phyloP scores from a whole-genome alignment of 257 asterid genomes.

The Primulina tabacum region DNA sequence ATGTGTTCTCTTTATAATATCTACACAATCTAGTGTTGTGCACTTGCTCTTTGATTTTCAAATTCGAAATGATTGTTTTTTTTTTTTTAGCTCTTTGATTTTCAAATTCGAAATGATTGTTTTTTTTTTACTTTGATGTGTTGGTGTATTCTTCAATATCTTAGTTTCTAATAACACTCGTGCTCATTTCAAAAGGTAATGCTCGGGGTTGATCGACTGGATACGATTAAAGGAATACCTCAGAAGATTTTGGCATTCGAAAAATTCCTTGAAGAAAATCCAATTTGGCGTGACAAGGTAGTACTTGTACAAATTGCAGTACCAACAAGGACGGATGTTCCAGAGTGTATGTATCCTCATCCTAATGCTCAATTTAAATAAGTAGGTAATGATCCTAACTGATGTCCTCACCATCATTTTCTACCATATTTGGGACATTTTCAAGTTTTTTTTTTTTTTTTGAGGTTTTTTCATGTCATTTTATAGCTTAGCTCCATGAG shows the following conservation, averaged over 20 bases:
- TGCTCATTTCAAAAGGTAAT: conserved; percentile 54
- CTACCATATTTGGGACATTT: neutral
- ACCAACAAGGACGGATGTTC: conserved; percentile 94
- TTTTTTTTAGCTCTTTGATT: conserved; percentile 11
- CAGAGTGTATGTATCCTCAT: conserved; percentile 74
- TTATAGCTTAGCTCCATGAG: no score
- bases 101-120: neutral
- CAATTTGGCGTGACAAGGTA: conserved; percentile 82
- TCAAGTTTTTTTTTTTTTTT: no score
- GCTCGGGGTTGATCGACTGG: conserved; percentile 94
- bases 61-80: neutral
- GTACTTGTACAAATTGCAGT: conserved; percentile 92
- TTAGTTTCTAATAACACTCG: conserved; percentile 2
- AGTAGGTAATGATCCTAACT: conserved; percentile 15
- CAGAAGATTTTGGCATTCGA: conserved; percentile 95
- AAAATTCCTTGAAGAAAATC: conserved; percentile 93
- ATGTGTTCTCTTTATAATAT: neutral
- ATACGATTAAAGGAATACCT: conserved; percentile 90
- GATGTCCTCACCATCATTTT: conserved; percentile 4
- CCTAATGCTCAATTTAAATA: conserved; percentile 26
- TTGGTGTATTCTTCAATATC: neutral
- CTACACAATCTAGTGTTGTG: neutral
- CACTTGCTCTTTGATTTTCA: conserved; percentile 9
- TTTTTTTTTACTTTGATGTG: conserved; percentile 12
- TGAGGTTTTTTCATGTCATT: no score